A percentile compares a stretch with the other conserved stretches of the same genome.
These are phyloP conservation scores for Chaetomiaceae sp. DNA, from an alignment of 2,329 filamentous ascomycete genomes.

Conservation along the genomic window DNA sequence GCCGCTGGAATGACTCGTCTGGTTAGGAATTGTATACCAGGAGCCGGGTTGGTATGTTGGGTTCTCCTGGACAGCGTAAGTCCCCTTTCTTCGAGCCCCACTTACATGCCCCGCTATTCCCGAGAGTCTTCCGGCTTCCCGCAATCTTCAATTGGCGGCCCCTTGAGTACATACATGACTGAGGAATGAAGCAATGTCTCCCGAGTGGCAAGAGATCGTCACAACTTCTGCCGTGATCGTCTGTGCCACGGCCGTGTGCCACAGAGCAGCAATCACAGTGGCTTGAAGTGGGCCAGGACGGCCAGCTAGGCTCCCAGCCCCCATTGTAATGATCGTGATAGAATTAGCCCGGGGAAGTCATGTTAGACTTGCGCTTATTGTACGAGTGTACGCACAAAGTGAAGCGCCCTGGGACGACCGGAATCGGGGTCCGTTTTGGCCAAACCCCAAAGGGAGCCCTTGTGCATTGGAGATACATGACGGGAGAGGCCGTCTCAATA, in stretches of 20 bases:
- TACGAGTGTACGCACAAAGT: too few species aligned
- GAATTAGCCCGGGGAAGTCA: too few species aligned
- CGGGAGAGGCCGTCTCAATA: too few species aligned
- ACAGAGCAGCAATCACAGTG: neutral
- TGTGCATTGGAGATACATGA: too few species aligned
- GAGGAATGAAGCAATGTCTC: neutral
- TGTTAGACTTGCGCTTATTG: too few species aligned
- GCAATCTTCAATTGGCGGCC: neutral
- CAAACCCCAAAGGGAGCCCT: too few species aligned
- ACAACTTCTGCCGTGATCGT: constrained; percentile 4
- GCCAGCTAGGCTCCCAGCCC: neutral
- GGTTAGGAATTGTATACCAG: neutral
- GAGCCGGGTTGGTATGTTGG: neutral
- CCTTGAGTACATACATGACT: too few species aligned
- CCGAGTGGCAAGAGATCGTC: constrained; percentile 15
- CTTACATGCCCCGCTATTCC: neutral
- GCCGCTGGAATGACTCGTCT: neutral
- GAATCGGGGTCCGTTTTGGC: too few species aligned
- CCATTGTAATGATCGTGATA: too few species aligned
- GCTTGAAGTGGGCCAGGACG: neutral
- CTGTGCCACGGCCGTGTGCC: constrained; percentile 6
- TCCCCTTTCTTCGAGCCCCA: neutral
- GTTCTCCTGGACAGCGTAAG: neutral
- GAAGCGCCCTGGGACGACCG: too few species aligned
- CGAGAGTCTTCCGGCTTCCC: neutral